phyloP scores from a whole-genome alignment of 352 stramenopile genomes.

The Globisporangium orthogonon region DNA sequence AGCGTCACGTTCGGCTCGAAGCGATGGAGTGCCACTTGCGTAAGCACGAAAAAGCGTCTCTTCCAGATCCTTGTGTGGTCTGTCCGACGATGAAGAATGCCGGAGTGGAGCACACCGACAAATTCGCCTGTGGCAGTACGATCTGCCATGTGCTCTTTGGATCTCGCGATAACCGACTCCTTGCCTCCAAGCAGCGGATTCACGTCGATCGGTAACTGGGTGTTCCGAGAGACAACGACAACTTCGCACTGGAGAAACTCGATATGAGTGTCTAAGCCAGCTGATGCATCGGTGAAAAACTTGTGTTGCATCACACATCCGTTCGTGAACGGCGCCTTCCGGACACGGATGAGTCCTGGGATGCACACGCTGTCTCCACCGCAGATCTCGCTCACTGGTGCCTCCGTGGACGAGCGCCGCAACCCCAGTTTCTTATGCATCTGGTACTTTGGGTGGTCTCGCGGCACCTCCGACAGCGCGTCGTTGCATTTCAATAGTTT shows the following conservation, averaged over 20 bases:
- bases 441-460: constrained; percentile 1
- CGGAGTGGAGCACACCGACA: constrained; percentile 27
- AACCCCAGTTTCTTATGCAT: constrained; percentile 14
- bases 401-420: constrained; percentile 2
- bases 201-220: constrained; percentile 6
- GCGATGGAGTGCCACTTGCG: constrained; percentile 31
- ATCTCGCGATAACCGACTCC: constrained; percentile 7
- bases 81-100: constrained; percentile 20
- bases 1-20: constrained; percentile 24
- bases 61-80: constrained; percentile 34
- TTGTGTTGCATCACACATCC: constrained; percentile 26
- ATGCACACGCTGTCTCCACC: constrained; percentile 26
- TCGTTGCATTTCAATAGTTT: constrained; percentile 6
- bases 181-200: constrained; percentile 11
- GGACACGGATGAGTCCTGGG: constrained; percentile 15
- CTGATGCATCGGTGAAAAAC: constrained; percentile 9
- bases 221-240: constrained; percentile 18
- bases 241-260: constrained; percentile 22
- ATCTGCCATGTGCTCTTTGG: constrained; percentile 16
- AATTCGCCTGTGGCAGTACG: constrained; percentile 33
- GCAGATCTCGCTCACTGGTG: constrained; percentile 24
- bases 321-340: constrained; percentile 22
- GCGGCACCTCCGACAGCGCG: not conserved
- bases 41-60: constrained; percentile 40
- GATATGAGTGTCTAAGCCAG: not conserved